Percentiles rank a stretch among this genome's conserved stretches.
Conservation (phyloP, 2,329 filamentous ascomycete genomes). For the Trichophyton benhamiae region DNA sequence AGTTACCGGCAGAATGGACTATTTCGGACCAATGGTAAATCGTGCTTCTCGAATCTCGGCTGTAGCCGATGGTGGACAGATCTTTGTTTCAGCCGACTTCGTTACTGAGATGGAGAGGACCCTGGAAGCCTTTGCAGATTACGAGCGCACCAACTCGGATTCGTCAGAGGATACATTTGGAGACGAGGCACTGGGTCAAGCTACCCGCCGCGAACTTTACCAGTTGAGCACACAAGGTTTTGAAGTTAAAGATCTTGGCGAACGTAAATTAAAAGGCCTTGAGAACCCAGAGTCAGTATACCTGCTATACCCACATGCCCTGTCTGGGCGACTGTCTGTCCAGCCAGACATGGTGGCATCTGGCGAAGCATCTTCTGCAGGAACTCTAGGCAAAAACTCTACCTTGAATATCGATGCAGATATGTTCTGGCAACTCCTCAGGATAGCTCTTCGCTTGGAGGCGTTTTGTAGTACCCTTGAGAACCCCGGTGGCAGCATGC, state of each 20-base stretch:
- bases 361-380: conserved; percentile 39
- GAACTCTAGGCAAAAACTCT: conserved; percentile 50
- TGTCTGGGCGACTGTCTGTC: conserved; percentile 54
- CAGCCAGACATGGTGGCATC: conserved; percentile 39
- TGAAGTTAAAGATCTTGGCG: conserved; percentile 90
- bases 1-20: conserved; percentile 96
- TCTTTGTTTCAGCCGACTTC: conserved; percentile 92
- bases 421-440: conserved; percentile 80
- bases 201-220: conserved; percentile 77
- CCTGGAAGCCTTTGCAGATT: conserved; percentile 77
- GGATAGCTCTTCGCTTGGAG: conserved; percentile 74
- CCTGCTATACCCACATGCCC: conserved; percentile 81
- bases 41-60: conserved; percentile 87
- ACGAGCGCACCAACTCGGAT: conserved; percentile 53
- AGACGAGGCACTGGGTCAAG: conserved; percentile 59
- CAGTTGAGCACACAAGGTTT: conserved; percentile 85
- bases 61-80: conserved; percentile 91
- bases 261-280: conserved; percentile 88
- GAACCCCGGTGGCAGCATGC: conserved; percentile 46
- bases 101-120: conserved; percentile 90
- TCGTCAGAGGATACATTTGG: conserved; percentile 63
- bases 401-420: conserved; percentile 70
- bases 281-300: conserved; percentile 96
- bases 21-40: conserved; percentile 99
- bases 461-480: conserved; percentile 89